A percentile compares a stretch with the other conserved stretches of the same genome.
Evolutionary conservation across 2,329 filamentous ascomycete genomes (phyloP).

Genomic region (Talaromyces sp.): DNA sequence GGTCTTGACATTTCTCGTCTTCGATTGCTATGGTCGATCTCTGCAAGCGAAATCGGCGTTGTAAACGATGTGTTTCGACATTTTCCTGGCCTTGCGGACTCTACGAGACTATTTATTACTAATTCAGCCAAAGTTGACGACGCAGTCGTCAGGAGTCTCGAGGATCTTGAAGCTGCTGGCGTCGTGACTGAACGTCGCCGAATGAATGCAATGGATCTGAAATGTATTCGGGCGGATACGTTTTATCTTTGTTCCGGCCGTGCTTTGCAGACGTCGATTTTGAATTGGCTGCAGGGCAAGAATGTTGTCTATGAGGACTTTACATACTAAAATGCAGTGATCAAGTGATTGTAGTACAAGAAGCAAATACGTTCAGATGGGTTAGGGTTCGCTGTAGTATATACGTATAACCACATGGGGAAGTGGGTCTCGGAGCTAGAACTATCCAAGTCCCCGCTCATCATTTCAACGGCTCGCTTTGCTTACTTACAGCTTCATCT

Average conservation of each 20-base stretch:
- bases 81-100: constrained; percentile 50
- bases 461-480: background rate
- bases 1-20: constrained; percentile 50
- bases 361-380: background rate
- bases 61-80: constrained; percentile 57
- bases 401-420: too few species aligned
- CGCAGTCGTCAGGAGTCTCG: constrained; percentile 44
- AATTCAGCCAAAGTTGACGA: constrained; percentile 30
- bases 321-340: constrained; percentile 45
- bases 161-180: constrained; percentile 30
- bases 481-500: constrained; percentile 5
- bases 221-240: constrained; percentile 34
- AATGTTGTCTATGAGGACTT: constrained; percentile 59
- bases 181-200: constrained; percentile 44
- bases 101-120: constrained; percentile 64
- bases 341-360: background rate
- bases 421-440: constrained; percentile 6
- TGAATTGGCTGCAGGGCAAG: constrained; percentile 55
- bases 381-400: background rate
- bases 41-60: constrained; percentile 58
- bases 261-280: constrained; percentile 47
- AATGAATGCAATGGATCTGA: constrained; percentile 47
- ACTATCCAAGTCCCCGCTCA: background rate
- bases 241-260: constrained; percentile 61
- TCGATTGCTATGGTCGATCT: constrained; percentile 65